phyloP scores from a whole-genome alignment of 257 asterid species.

The Nemophila menziesii region DNA sequence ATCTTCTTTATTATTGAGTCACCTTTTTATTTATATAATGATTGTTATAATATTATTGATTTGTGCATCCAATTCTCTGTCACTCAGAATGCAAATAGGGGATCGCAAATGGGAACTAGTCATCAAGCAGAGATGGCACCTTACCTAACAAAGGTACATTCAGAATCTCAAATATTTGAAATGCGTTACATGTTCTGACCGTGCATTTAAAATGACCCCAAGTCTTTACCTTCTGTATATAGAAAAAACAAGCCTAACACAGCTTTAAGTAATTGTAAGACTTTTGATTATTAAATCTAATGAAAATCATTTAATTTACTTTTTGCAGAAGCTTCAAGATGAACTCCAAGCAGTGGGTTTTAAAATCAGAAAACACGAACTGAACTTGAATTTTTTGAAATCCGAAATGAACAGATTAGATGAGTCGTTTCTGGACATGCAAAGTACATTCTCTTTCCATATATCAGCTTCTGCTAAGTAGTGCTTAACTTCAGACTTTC shows the following conservation, averaged over 20 bases:
- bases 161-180: background rate
- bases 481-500: background rate
- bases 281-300: background rate
- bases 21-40: background rate
- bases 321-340: constrained; percentile 57
- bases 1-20: too few relatives aligned
- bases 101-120: constrained; percentile 18
- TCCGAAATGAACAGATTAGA: constrained; percentile 32
- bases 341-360: constrained; percentile 41
- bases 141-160: constrained; percentile 32
- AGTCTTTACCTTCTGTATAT: too few relatives aligned
- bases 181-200: too few relatives aligned
- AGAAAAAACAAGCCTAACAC: background rate
- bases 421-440: constrained; percentile 47
- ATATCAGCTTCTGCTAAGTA: constrained; percentile 4
- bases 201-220: too few relatives aligned
- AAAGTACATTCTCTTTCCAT: constrained; percentile 24
- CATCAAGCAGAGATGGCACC: constrained; percentile 14
- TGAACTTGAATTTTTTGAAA: constrained; percentile 39
- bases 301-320: background rate
- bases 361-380: constrained; percentile 62
- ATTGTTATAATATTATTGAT: too few relatives aligned
- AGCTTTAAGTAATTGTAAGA: background rate
- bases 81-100: constrained; percentile 19
- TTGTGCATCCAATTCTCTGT: constrained; percentile 7